Percentiles rank a stretch among this genome's conserved stretches.
Evolutionary conservation across 1,284 basidiomycete species (phyloP).

Genomic region (Heterobasidion annosum): DNA sequence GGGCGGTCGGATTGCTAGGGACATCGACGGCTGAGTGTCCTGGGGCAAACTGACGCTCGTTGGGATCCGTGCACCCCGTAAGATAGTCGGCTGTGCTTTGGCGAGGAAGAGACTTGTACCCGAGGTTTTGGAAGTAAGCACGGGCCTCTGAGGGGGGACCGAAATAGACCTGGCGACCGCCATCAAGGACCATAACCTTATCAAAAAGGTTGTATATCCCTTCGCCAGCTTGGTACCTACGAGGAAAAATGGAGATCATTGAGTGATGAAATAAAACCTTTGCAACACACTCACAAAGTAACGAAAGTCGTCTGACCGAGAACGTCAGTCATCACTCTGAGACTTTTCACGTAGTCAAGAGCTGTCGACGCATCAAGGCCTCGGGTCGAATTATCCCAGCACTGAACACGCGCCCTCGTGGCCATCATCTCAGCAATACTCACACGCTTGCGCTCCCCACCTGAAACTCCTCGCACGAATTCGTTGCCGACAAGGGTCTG

Average conservation of each 20-base stretch:
- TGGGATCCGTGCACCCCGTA: constrained; percentile 78
- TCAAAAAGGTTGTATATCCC: constrained; percentile 61
- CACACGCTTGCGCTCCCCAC: constrained; percentile 83
- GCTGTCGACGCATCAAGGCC: constrained; percentile 86
- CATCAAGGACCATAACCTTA: constrained; percentile 63
- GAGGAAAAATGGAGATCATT: neutral
- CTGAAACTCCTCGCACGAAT: constrained; percentile 79
- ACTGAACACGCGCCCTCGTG: constrained; percentile 68
- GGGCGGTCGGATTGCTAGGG: constrained; percentile 63
- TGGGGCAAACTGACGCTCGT: constrained; percentile 78
- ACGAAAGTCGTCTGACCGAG: constrained; percentile 72
- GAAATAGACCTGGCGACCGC: constrained; percentile 81
- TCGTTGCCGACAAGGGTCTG: constrained; percentile 80
- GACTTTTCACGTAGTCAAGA: constrained; percentile 64
- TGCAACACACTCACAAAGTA: constrained; percentile 49
- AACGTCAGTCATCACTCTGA: constrained; percentile 75
- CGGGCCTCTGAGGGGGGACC: constrained; percentile 69
- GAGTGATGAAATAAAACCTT: constrained; percentile 6
- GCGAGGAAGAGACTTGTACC: constrained; percentile 66
- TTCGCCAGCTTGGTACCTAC: constrained; percentile 77
- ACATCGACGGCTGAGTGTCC: constrained; percentile 58
- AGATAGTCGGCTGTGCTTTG: constrained; percentile 78
- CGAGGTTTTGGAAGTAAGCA: constrained; percentile 71
- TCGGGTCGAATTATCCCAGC: constrained; percentile 79
- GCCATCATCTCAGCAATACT: constrained; percentile 85